Evolutionary conservation across 345 rosid species (phyloP), one percentile per base, ranked within the genome.

Genomic region (Hevea brasiliensis): DNA sequence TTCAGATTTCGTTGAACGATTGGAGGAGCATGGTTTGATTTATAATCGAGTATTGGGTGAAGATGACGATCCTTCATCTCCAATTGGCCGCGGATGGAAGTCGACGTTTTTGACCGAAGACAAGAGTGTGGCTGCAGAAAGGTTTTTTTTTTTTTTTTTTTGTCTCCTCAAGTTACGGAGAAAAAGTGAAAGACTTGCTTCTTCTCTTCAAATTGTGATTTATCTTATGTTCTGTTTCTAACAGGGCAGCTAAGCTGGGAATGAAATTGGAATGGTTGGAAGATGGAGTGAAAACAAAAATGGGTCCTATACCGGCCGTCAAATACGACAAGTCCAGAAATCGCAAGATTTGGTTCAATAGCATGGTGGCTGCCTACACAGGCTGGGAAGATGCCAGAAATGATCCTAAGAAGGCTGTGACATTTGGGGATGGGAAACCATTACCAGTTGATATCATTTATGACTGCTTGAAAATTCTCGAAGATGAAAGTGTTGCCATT

Each of bases 61-160:
- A 72, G 90, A 79, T 6, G 94, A 92, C 51, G 90, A 94, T 68
- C 93, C 93, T 9, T 86, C 96, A 0, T 92, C 98, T 8, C 92
- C 96, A 2, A 90, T 92, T 68, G 98, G 98, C 42, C 93, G 98
- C 6, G 94, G 97, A 0, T 94, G 98, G 98, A 94, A 94, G 79
- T 94, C 97, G 0, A 90, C 97, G 0, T 94, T 94, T 87, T 75
- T 89, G 84, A 94, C 97, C 0, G 74, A 87, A 0, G 90, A 94
- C 81, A 89, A 85, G 86, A 81, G 56, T 42, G 72, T 90, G 3
- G 97, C 97, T 12, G 89, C 85, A 65, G 81, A 88, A 83, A 89
- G 98, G 97, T 88, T 45, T 51, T 77, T 67, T 24, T 14, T 59
- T 55, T 32, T 18, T 51, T 35, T 7, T 44, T 29, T 54, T 13